Evolutionary conservation across 2,329 filamentous ascomycete species (phyloP).

Genomic region (Pseudocercospora vitis): DNA sequence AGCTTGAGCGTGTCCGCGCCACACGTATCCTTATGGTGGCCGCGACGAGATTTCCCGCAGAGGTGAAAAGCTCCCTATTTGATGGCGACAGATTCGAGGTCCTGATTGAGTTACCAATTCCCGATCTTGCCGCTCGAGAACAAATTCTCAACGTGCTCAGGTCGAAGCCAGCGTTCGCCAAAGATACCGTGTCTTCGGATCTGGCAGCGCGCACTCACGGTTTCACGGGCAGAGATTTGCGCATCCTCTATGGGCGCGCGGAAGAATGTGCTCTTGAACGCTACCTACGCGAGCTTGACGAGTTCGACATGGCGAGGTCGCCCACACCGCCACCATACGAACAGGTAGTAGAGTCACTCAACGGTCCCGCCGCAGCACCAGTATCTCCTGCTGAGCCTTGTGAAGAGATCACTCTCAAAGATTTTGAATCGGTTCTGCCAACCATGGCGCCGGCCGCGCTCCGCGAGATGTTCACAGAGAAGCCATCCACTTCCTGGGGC

Average conservation of each 20-base stretch:
- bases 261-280: slow-evolving; percentile 41
- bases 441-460: slow-evolving; percentile 77
- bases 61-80: slow-evolving; percentile 69
- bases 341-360: slow-evolving; percentile 1
- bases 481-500: slow-evolving; percentile 79
- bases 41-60: slow-evolving; percentile 69
- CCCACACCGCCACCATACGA: slow-evolving; percentile 22
- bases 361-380: background rate
- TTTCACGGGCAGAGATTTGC: slow-evolving; percentile 77
- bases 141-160: slow-evolving; percentile 69
- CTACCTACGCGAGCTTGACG: slow-evolving; percentile 36
- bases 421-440: slow-evolving; percentile 8
- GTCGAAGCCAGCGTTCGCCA: slow-evolving; percentile 48
- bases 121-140: slow-evolving; percentile 67
- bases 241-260: slow-evolving; percentile 61
- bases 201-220: slow-evolving; percentile 79
- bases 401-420: background rate
- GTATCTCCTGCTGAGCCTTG: background rate
- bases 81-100: slow-evolving; percentile 63
- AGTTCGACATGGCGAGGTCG: slow-evolving; percentile 19
- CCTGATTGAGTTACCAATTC: slow-evolving; percentile 74
- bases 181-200: slow-evolving; percentile 55
- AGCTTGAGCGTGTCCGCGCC: slow-evolving; percentile 57
- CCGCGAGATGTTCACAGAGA: slow-evolving; percentile 84
- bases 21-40: slow-evolving; percentile 70